phyloP scores from a whole-genome alignment of 73 alveolate genomes.

The Symbiodinium pilosum region DNA sequence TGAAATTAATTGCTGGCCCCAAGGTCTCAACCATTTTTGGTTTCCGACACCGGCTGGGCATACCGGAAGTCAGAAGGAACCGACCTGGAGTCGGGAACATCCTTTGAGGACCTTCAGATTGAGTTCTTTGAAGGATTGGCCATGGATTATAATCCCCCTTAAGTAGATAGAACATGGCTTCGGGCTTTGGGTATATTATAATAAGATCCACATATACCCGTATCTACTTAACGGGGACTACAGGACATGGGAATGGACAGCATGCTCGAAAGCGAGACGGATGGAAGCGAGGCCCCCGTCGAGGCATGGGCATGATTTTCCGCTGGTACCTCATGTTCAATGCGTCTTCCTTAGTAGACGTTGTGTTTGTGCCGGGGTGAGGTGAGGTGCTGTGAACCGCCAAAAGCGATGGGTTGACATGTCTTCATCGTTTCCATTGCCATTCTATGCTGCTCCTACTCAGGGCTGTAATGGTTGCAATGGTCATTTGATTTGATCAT shows the following conservation, averaged over 20 bases:
- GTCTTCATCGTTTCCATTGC: background rate
- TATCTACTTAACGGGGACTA: too few species aligned
- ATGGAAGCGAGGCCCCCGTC: background rate
- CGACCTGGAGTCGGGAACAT: constrained; percentile 27
- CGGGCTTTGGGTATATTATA: too few species aligned
- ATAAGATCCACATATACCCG: too few species aligned
- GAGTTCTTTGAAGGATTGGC: too few species aligned
- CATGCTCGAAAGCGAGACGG: constrained; percentile 2
- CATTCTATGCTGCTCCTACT: too few species aligned
- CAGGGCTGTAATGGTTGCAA: too few species aligned
- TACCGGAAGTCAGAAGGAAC: constrained; percentile 53
- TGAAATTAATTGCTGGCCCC: too few species aligned
- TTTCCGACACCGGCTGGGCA: constrained; percentile 71
- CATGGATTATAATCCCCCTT: too few species aligned
- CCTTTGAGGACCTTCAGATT: background rate
- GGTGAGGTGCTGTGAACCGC: background rate
- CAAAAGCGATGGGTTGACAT: background rate
- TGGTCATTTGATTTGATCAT: too few species aligned
- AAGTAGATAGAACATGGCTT: too few species aligned
- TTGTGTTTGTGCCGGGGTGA: background rate
- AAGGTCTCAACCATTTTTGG: constrained; percentile 57
- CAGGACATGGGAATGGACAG: background rate
- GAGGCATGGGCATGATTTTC: background rate
- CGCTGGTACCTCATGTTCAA: too few species aligned
- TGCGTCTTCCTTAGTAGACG: too few species aligned